Conservation (phyloP, 306 rosid species). For the Vigna unguiculata region DNA sequence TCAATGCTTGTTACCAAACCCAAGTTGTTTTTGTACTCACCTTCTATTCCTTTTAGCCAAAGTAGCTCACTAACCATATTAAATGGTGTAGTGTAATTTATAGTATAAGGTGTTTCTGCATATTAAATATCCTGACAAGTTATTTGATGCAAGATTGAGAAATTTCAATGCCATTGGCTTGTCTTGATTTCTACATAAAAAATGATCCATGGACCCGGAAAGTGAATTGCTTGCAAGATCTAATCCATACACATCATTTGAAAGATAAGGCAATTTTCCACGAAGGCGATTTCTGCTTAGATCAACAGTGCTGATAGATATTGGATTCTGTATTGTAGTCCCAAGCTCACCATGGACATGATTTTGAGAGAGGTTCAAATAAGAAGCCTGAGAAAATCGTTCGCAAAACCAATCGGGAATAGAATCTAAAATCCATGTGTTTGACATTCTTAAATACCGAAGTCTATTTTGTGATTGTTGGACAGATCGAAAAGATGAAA, state of each 20-base stretch:
- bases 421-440: constrained; percentile 13
- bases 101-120: no score
- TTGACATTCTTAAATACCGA: neutral
- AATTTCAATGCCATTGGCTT: neutral
- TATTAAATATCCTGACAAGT: no score
- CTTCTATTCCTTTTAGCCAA: neutral
- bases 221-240: constrained; percentile 38
- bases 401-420: neutral
- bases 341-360: constrained; percentile 37
- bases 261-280: constrained; percentile 12
- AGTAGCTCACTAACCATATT: no score
- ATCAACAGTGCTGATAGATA: rapidly evolving
- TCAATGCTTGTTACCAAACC: constrained; percentile 10
- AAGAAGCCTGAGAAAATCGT: no score
- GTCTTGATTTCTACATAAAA: neutral
- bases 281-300: constrained; percentile 4
- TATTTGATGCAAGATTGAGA: constrained; percentile 37
- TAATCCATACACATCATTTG: rapidly evolving
- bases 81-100: no score
- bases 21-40: neutral
- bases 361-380: constrained; percentile 23
- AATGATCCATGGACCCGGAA: neutral
- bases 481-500: no score
- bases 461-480: no score
- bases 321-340: neutral